Evolutionary conservation across 208 protist species (phyloP), one percentile per base, ranked within the genome.

Genomic region (Spongospora subterranea): DNA sequence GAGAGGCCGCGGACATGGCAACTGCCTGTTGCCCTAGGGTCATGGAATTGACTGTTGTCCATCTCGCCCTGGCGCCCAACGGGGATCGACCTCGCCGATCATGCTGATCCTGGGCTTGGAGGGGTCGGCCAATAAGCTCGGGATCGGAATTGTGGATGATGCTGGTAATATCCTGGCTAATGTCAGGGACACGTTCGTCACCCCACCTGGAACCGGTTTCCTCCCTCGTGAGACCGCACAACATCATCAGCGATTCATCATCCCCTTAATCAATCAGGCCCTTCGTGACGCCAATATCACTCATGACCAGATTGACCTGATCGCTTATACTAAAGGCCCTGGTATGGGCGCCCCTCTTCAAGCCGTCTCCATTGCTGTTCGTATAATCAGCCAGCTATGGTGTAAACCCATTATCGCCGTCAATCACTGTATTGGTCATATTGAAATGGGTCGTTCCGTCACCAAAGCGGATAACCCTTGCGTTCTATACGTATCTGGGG

Each of bases 371-470:
- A 91, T 98, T 24, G 94, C 96, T 0, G 97, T 94, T 17, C 89
- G 97, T 45, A 96, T 94, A 13, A 89, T 98, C 0, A 89, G 96
- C 35, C 88, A 93, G 53, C 39, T 96, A 95, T 98, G 96, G 97
- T 93, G 95, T 38, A 95, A 96, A 66, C 98, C 97, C 35, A 92
- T 99, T 13, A 95, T 99, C 24, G 97, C 96, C 0, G 99, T 99
- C 0, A 99, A 99, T 93, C 99, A 99, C 93, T 99, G 99, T 93
- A 95, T 99, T 24, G 98, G 97, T 0, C 99, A 99, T 94, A 99
- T 99, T 92, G 99, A 99, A 94, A 99, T 99, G 98, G 99, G 99
- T 20, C 94, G 98, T 46, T 92, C 98, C 0, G 97, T 98, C 13
- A 99, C 98, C 0, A 91, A 94, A 46, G 92, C 97, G 0, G 91